Percentiles rank a stretch among this genome's conserved stretches.
phyloP scores from a whole-genome alignment of 345 rosid species.

The Passiflora organensis region DNA sequence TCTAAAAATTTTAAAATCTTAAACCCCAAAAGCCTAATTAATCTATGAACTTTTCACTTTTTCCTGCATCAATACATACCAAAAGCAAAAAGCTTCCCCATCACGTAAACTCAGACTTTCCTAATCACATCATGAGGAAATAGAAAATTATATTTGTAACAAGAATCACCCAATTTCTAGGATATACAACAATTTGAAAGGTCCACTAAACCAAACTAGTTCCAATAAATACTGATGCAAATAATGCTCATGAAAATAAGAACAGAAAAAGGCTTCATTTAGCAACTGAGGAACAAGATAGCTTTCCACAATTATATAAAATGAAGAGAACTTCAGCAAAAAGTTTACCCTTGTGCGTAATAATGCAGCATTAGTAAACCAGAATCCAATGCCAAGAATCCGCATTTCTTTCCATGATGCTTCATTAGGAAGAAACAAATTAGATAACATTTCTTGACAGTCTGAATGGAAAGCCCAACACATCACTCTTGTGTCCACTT shows the following conservation, averaged over 20 bases:
- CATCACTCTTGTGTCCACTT: slow-evolving; percentile 55
- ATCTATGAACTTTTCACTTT: no score
- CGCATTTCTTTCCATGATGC: slow-evolving; percentile 86
- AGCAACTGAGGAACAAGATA: slow-evolving; percentile 7
- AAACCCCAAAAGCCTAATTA: no score
- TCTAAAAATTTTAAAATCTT: no score
- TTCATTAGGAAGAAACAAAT: slow-evolving; percentile 59
- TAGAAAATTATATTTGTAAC: no score
- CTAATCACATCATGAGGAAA: no score
- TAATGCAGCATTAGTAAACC: slow-evolving; percentile 64
- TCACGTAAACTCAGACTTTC: no score
- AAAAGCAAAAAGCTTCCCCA: no score
- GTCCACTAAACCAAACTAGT: no score
- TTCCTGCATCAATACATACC: no score
- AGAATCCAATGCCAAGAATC: slow-evolving; percentile 77
- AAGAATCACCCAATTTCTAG: no score
- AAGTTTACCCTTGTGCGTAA: slow-evolving; percentile 67
- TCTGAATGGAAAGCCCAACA: slow-evolving; percentile 95
- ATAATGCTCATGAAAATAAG: neutral
- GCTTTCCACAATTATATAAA: neutral
- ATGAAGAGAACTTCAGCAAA: slow-evolving; percentile 1
- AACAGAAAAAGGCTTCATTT: slow-evolving; percentile 1
- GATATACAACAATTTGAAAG: no score
- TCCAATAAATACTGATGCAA: no score
- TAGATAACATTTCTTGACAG: slow-evolving; percentile 68